A percentile compares a stretch with the other conserved stretches of the same genome.
phyloP scores from a whole-genome alignment of 2,329 filamentous ascomycete genomes.

The Ceratocystis cubensis region DNA sequence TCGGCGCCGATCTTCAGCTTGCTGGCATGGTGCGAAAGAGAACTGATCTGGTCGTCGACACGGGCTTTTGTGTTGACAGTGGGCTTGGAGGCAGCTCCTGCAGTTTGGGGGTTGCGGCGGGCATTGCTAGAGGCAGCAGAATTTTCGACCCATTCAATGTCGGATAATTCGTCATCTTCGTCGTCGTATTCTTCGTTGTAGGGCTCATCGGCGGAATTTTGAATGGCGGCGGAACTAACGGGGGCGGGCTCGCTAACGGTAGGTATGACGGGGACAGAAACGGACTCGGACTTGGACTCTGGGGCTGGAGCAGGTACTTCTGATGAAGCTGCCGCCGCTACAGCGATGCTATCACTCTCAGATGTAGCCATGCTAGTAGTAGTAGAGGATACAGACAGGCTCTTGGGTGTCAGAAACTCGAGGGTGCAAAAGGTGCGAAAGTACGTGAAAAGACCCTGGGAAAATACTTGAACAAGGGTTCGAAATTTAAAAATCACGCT shows the following conservation, averaged over 20 bases:
- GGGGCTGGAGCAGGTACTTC: slow-evolving; percentile 23
- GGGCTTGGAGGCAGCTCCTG: slow-evolving; percentile 38
- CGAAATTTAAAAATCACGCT: slow-evolving; percentile 7
- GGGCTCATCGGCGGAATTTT: slow-evolving; percentile 26
- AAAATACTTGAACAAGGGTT: slow-evolving; percentile 15
- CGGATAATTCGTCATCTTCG: slow-evolving; percentile 39
- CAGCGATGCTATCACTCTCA: background rate
- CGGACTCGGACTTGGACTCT: background rate
- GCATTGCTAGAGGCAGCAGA: background rate
- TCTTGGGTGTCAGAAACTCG: slow-evolving; percentile 25
- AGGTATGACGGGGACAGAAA: background rate
- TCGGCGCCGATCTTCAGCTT: slow-evolving; percentile 51
- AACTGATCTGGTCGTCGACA: slow-evolving; percentile 77
- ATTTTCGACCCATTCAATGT: slow-evolving; percentile 23
- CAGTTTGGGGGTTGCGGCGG: slow-evolving; percentile 20
- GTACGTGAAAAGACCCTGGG: slow-evolving; percentile 6
- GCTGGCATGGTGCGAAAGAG: slow-evolving; percentile 69
- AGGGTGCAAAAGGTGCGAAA: slow-evolving; percentile 11
- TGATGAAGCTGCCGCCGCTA: background rate
- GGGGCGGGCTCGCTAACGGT: background rate
- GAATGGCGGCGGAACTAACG: slow-evolving; percentile 9
- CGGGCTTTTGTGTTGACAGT: slow-evolving; percentile 65
- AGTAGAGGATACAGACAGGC: slow-evolving; percentile 22
- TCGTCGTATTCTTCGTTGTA: slow-evolving; percentile 52
- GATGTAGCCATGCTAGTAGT: slow-evolving; percentile 23